These are phyloP conservation scores for Cylindrodendrum hubeiense DNA, from an alignment of 2,329 filamentous ascomycete species.

Conservation along the genomic window DNA sequence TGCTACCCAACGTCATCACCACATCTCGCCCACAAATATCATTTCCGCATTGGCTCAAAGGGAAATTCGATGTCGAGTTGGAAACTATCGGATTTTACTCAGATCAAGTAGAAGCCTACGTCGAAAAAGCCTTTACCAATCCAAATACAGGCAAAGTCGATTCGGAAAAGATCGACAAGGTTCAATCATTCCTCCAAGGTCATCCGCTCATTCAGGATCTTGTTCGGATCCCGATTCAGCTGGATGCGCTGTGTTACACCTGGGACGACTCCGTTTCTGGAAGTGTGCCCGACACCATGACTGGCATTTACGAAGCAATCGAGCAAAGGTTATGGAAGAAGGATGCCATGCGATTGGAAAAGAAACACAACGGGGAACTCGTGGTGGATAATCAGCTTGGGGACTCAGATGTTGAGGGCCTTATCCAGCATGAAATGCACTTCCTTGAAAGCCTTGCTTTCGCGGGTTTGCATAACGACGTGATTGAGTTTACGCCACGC, in stretches of 20 bases:
- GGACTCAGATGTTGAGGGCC: slow-evolving; percentile 27
- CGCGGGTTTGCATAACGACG: slow-evolving; percentile 47
- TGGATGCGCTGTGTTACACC: slow-evolving; percentile 57
- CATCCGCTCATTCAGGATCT: slow-evolving; percentile 51
- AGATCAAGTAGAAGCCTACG: slow-evolving; percentile 50
- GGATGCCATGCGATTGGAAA: slow-evolving; percentile 48
- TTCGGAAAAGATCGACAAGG: slow-evolving; percentile 27
- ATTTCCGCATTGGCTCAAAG: slow-evolving; percentile 31
- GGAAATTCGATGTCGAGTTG: slow-evolving; percentile 54
- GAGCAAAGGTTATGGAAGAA: slow-evolving; percentile 54
- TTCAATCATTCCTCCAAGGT: slow-evolving; percentile 49
- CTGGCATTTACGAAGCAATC: slow-evolving; percentile 49
- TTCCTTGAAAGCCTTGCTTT: slow-evolving; percentile 52
- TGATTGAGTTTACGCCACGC: slow-evolving; percentile 47
- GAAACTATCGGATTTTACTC: slow-evolving; percentile 55
- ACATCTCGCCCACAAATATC: slow-evolving; percentile 52
- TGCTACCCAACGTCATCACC: slow-evolving; percentile 52
- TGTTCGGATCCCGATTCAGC: slow-evolving; percentile 57
- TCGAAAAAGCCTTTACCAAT: slow-evolving; percentile 29
- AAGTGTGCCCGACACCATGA: slow-evolving; percentile 51
- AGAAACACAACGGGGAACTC: slow-evolving; percentile 24
- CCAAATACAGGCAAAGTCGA: not conserved
- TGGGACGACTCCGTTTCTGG: slow-evolving; percentile 44
- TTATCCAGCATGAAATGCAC: slow-evolving; percentile 33
- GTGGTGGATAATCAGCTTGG: slow-evolving; percentile 7